A percentile compares a stretch with the other conserved stretches of the same genome.
phyloP scores from a whole-genome alignment of 108 stramenopile species.

The Aurantiochytrium sp. region DNA sequence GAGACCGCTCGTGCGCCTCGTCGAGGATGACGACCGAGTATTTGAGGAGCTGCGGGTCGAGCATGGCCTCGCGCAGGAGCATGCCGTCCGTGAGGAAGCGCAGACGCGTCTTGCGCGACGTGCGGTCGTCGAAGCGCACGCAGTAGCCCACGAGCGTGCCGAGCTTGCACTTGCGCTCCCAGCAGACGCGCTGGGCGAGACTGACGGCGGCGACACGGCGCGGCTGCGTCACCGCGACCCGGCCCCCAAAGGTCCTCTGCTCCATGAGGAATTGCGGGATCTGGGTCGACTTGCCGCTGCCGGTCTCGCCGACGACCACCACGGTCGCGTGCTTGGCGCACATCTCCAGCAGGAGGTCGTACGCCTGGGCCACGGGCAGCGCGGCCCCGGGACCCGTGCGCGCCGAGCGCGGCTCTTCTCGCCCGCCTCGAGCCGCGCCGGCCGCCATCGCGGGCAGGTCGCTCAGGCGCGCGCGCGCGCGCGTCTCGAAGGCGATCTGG shows the following conservation, averaged over 20 bases:
- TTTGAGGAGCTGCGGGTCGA: conserved; percentile 67
- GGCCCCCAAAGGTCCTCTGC: conserved; percentile 30
- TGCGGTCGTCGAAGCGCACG: conserved; percentile 89
- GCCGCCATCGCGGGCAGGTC: too few species aligned
- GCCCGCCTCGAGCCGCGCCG: too few species aligned
- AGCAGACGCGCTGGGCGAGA: conserved; percentile 37
- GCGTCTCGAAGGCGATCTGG: too few species aligned
- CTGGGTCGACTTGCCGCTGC: conserved; percentile 88
- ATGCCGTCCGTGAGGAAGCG: conserved; percentile 94
- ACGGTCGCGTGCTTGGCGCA: conserved; percentile 67
- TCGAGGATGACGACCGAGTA: conserved; percentile 87
- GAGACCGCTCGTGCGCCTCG: conserved; percentile 91
- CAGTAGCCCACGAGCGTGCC: conserved; percentile 72
- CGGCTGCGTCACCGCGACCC: conserved; percentile 48
- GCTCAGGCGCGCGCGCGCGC: too few species aligned
- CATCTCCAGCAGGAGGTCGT: background rate
- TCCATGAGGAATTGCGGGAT: conserved; percentile 83
- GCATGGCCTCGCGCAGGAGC: conserved; percentile 85
- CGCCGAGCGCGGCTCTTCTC: too few species aligned
- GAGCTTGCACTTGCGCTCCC: conserved; percentile 27
- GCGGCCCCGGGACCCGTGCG: background rate
- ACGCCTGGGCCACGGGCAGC: background rate
- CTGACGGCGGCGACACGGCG: conserved; percentile 46
- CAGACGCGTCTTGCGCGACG: conserved; percentile 64
- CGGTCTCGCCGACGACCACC: conserved; percentile 90